Percentiles rank a stretch among this genome's conserved stretches.
Evolutionary conservation across 1,139 yeast genomes (phyloP).

Genomic region (Hyphopichia fennica): DNA sequence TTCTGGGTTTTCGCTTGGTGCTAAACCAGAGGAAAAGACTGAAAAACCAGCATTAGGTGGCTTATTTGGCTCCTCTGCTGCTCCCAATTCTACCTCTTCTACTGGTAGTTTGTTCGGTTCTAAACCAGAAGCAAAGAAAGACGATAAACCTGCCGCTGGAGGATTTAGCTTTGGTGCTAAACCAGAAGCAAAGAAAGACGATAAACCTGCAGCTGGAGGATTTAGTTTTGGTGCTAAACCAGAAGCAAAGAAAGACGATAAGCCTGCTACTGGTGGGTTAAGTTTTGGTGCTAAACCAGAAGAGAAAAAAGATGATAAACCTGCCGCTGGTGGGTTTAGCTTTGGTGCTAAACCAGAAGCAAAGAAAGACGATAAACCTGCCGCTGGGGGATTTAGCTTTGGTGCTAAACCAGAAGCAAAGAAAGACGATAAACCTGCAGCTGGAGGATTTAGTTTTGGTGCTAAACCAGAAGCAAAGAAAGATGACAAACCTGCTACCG

Average conservation of each 20-base stretch:
- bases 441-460: conserved; percentile 10
- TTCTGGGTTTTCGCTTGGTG: conserved; percentile 21
- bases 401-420: conserved; percentile 28
- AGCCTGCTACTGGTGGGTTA: conserved; percentile 11
- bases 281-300: conserved; percentile 21
- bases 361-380: conserved; percentile 15
- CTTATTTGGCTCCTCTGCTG: too few relatives aligned
- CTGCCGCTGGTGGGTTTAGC: conserved; percentile 6
- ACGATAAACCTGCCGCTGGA: conserved; percentile 11
- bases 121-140: too few relatives aligned
- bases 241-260: conserved; percentile 9
- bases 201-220: conserved; percentile 12
- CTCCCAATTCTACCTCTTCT: too few relatives aligned
- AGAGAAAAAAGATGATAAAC: conserved; percentile 13
- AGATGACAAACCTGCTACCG: conserved; percentile 13
- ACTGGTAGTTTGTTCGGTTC: conserved; percentile 10
- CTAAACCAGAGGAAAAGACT: conserved; percentile 17
- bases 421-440: conserved; percentile 14
- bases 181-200: too few relatives aligned
- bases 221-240: conserved; percentile 4
- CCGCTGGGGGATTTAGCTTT: conserved; percentile 21
- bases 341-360: conserved; percentile 18
- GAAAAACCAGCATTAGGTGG: conserved; percentile 12
- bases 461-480: too few relatives aligned
- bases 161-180: conserved; percentile 15